Evolutionary conservation across 148 eudicot genomes (phyloP), one percentile per base, ranked within the genome.

Genomic region (Diospyros lotus): DNA sequence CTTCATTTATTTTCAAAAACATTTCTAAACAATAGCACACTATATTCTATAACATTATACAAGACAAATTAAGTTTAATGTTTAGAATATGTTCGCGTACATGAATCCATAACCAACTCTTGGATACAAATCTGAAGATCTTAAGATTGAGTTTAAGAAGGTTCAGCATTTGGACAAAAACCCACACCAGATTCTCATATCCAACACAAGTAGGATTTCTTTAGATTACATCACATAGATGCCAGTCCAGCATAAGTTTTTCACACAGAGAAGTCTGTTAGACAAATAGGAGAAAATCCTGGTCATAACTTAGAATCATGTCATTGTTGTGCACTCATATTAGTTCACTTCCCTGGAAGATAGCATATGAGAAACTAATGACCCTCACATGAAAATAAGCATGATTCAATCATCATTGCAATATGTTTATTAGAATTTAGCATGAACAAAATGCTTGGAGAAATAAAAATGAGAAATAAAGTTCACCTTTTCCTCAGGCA

Each of bases 161-260:
- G 28, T 28, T 28, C 28, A 28, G 28, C 28, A 28, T 28, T 28
- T 28, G 28, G 28, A 28, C 28, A 28, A 28, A 28, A 28, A 28
- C 28, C 28, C 28, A 28, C 28, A 28, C 28, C 28, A 28, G 28
- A 28, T 28, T 28, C 28, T 28, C 28, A 28, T 28, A 28, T 28
- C 28, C 28, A 28, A 28, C 28, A 28, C 28, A 28, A 28, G 28
- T 28, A 28, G 28, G 28, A 28, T 28, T 28, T 28, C 28, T 28
- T 28, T 28, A 28, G 28, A 28, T 75, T 58, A 46, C 43, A 39
- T 10, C 73, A 76, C 55, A 76, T 44, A 42, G 48, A 51, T n/a
- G 44, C 45, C 54, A 45, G 38, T 9, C 45, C 40, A 39, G 64
- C 71, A 75, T 3, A 66, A 64, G 41, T 28, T 0, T 28, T 28